These are phyloP conservation scores for Epichloe hybrida DNA, from an alignment of 2,329 filamentous ascomycete species.

Conservation along the genomic window DNA sequence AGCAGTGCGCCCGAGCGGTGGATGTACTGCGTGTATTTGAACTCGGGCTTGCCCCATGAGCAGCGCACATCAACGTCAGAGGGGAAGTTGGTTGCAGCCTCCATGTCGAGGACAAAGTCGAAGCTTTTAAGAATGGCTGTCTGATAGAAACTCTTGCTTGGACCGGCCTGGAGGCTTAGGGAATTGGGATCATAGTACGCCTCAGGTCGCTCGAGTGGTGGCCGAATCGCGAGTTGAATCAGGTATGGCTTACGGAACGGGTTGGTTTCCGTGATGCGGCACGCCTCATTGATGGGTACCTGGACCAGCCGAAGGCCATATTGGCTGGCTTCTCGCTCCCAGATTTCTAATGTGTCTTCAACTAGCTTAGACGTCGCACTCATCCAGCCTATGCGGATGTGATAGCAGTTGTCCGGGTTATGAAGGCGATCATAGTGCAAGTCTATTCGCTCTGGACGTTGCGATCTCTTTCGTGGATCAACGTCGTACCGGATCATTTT, in stretches of 20 bases:
- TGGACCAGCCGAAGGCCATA: conserved; percentile 88
- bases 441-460: conserved; percentile 79
- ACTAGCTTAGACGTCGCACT: conserved; percentile 91
- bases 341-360: conserved; percentile 74
- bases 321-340: conserved; percentile 71
- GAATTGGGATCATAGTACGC: conserved; percentile 49
- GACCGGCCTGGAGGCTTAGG: conserved; percentile 28
- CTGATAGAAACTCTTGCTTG: conserved; percentile 67
- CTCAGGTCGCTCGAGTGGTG: conserved; percentile 51
- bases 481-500: conserved; percentile 93
- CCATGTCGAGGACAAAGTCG: conserved; percentile 86
- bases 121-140: conserved; percentile 74
- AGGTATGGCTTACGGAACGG: conserved; percentile 73
- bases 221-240: conserved; percentile 56
- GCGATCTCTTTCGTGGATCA: conserved; percentile 74
- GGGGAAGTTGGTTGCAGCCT: conserved; percentile 73
- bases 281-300: conserved; percentile 77
- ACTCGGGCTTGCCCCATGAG: conserved; percentile 85
- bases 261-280: conserved; percentile 61
- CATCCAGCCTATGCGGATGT: conserved; percentile 96
- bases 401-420: conserved; percentile 96
- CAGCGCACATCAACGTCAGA: conserved; percentile 76
- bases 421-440: conserved; percentile 93
- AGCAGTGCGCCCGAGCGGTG: conserved; percentile 74
- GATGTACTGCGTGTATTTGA: conserved; percentile 82